Base-by-base conservation (phyloP, 495 filamentous ascomycete genomes). In the Extremus antarcticus region DNA sequence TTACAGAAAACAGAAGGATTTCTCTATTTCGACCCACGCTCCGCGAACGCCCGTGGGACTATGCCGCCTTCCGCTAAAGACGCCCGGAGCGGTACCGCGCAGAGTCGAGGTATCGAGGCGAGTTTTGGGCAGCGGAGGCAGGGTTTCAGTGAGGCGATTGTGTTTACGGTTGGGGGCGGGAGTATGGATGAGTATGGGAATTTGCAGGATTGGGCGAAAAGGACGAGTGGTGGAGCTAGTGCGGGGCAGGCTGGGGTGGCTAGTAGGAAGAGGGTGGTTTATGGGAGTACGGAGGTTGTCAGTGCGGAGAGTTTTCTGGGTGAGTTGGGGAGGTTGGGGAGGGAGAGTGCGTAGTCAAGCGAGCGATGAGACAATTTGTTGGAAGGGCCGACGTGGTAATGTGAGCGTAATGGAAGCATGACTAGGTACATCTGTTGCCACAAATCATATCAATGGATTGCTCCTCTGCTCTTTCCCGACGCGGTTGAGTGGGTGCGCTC, bases 181-280 rank as follows among this genome's bases (percentile, higher is more conserved):
- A 95, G 89, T 63, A 96, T 96, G 90, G 94, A 97, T 62, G 94
- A 99, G 67, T 99, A 99, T 68, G 90, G 90, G 15, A 99, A 99
- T 66, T 68, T 99, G 66, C 88, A 94, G 65, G 92, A 97, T 65
- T 99, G 94, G 94, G 87, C 89, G 8, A 79, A 80, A 66, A 78
- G 90, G 51, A 86, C 85, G 7, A 81, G 76, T 51, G 76, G 78
- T 35, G 66, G 67, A 25, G 29, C 29, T 4, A 75, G 72, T 32
- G 73, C 70, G 13, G 68, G 76, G 9, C 71, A 69, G 17, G 69
- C 75, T 15, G 74, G 71, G 15, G 77, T 66, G 4, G 67, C 60
- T 0, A 65, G 69, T 10, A 65, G 64, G 46, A 82, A 80, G 65
- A 82, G 86, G 61, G 85, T 99, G 1, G 84, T 97, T 11, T 99